Conservation (phyloP, 352 stramenopile species). For the Globisporangium rhizosaccharum region DNA sequence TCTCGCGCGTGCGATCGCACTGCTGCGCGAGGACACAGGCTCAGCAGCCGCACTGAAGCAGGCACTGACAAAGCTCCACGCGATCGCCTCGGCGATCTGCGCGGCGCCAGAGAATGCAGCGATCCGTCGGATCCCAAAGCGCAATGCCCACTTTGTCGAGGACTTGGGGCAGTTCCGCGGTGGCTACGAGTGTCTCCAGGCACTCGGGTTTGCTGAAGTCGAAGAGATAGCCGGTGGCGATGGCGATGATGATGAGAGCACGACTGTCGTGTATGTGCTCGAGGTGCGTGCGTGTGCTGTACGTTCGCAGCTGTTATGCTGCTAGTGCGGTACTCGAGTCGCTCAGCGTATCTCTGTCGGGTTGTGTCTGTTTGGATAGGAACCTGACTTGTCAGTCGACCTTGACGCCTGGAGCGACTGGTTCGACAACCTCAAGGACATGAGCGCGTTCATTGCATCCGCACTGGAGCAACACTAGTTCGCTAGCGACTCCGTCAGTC, state of each 20-base stretch:
- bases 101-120: conserved; percentile 57
- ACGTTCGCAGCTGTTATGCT: neutral
- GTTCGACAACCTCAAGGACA: conserved; percentile 72
- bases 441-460: conserved; percentile 41
- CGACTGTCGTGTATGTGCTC: conserved; percentile 45
- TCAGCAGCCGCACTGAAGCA: conserved; percentile 18
- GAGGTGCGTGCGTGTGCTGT: conserved; percentile 31
- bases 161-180: conserved; percentile 65
- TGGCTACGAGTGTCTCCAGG: conserved; percentile 56
- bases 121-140: conserved; percentile 66
- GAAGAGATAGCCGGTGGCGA: conserved; percentile 22
- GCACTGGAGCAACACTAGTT: conserved; percentile 17
- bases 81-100: conserved; percentile 62
- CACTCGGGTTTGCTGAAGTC: conserved; percentile 60
- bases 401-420: conserved; percentile 76
- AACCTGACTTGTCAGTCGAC: conserved; percentile 68
- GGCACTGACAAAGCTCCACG: conserved; percentile 42
- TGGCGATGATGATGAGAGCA: conserved; percentile 23
- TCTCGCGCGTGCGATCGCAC: conserved; percentile 32
- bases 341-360: neutral
- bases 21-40: conserved; percentile 35
- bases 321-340: neutral
- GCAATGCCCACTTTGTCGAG: conserved; percentile 63
- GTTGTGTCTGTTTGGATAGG: conserved; percentile 23
- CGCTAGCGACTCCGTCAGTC: neutral